phyloP scores from a whole-genome alignment of 2,329 filamentous ascomycete species.

The Pyrenophora seminiperda region DNA sequence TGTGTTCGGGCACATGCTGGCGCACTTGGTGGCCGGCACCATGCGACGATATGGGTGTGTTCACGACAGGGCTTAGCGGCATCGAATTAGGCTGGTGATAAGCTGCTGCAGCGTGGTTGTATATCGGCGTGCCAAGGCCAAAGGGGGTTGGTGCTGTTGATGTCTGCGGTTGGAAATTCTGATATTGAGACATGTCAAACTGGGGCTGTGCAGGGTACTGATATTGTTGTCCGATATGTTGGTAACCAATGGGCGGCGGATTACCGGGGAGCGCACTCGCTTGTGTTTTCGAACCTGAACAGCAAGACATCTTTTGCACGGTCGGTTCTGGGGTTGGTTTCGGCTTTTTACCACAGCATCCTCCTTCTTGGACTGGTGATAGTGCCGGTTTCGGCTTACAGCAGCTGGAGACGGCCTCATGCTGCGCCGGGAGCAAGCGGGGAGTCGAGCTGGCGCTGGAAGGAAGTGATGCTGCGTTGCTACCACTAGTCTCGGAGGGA shows the following conservation, averaged over 20 bases:
- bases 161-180: constrained; percentile 24
- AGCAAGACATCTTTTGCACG: constrained; percentile 40
- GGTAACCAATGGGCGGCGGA: constrained; percentile 18
- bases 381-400: constrained; percentile 38
- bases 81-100: constrained; percentile 43
- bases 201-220: constrained; percentile 30
- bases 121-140: constrained; percentile 41
- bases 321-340: constrained; percentile 21
- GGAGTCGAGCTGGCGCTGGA: constrained; percentile 49
- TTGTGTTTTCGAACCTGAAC: constrained; percentile 30
- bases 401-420: constrained; percentile 37
- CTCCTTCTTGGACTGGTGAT: constrained; percentile 23
- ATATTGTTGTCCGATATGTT: constrained; percentile 24
- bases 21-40: constrained; percentile 36
- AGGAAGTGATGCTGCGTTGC: constrained; percentile 40
- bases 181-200: constrained; percentile 27
- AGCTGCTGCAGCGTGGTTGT: constrained; percentile 39
- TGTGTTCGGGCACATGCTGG: constrained; percentile 49
- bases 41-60: constrained; percentile 28
- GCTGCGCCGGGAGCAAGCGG: constrained; percentile 35
- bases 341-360: constrained; percentile 40
- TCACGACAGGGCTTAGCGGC: constrained; percentile 30
- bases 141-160: constrained; percentile 27
- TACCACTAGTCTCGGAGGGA: constrained; percentile 42
- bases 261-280: constrained; percentile 5